Evolutionary conservation across 768 basidiomycete genomes (phyloP).

Genomic region (Coprinopsis sp.): DNA sequence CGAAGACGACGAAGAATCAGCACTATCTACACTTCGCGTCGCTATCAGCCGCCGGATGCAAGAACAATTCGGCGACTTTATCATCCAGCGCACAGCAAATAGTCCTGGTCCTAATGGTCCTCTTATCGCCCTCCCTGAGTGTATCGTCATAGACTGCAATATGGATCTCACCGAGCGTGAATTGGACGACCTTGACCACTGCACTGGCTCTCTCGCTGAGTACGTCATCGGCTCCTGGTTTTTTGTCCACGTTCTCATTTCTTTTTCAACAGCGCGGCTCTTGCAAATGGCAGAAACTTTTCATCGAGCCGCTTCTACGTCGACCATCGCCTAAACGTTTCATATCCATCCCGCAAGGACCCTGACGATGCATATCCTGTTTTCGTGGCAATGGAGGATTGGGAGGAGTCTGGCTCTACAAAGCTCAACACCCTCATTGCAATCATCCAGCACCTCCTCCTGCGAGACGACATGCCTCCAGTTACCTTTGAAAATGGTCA

Average conservation of each 20-base stretch:
- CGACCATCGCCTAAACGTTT: slow-evolving; percentile 13
- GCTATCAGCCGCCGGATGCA: slow-evolving; percentile 13
- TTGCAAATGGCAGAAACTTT: slow-evolving; percentile 8
- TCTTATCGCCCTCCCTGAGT: slow-evolving; percentile 16
- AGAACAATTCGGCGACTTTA: slow-evolving; percentile 10
- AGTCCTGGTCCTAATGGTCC: slow-evolving; percentile 12
- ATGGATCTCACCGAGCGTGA: slow-evolving; percentile 18
- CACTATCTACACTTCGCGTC: slow-evolving; percentile 8
- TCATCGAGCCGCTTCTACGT: slow-evolving; percentile 16
- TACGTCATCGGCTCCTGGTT: neutral
- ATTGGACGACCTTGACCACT: slow-evolving; percentile 15
- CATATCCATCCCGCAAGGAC: slow-evolving; percentile 11
- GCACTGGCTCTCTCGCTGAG: slow-evolving; percentile 15
- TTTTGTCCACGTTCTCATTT: neutral
- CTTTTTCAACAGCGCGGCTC: slow-evolving; percentile 6
- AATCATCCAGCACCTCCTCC: slow-evolving; percentile 11
- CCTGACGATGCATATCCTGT: slow-evolving; percentile 10
- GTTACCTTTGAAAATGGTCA: slow-evolving; percentile 14
- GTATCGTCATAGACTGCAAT: neutral
- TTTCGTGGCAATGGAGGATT: slow-evolving; percentile 12
- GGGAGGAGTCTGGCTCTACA: slow-evolving; percentile 15
- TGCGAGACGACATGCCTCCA: slow-evolving; percentile 13
- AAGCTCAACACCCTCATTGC: slow-evolving; percentile 16
- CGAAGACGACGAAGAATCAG: slow-evolving; percentile 5
- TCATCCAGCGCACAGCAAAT: slow-evolving; percentile 18